phyloP scores from a whole-genome alignment of 768 basidiomycete genomes.

The Boletales sp. region DNA sequence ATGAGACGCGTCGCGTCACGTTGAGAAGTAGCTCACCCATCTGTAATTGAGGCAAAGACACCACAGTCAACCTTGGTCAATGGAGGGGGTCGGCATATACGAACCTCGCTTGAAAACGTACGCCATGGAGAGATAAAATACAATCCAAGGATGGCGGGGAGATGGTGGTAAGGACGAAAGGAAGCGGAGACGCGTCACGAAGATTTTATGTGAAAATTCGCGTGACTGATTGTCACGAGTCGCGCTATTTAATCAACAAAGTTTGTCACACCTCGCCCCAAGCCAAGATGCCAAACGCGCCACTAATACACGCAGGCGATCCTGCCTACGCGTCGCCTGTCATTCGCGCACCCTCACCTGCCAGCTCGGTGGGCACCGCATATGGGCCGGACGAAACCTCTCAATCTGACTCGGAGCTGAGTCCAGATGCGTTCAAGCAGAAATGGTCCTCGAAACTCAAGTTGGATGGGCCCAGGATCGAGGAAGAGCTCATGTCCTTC shows the following conservation, averaged over 20 bases:
- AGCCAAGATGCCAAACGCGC: slow-evolving; percentile 26
- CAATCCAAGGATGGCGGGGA: slow-evolving; percentile 5
- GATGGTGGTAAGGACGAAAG: slow-evolving; percentile 24
- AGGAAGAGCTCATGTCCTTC: slow-evolving; percentile 35
- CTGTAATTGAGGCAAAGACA: slow-evolving; percentile 26
- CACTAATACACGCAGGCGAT: slow-evolving; percentile 31
- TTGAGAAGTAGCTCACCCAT: slow-evolving; percentile 39
- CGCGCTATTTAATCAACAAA: slow-evolving; percentile 28
- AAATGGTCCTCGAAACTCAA: slow-evolving; percentile 34
- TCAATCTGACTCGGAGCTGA: slow-evolving; percentile 37
- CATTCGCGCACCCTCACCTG: slow-evolving; percentile 44
- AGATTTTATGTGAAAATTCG: slow-evolving; percentile 27
- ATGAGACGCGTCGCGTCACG: slow-evolving; percentile 24
- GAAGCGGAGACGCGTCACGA: slow-evolving; percentile 23
- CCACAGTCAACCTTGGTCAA: slow-evolving; percentile 6
- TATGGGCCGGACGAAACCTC: slow-evolving; percentile 45
- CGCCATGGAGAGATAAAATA: slow-evolving; percentile 33
- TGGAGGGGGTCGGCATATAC: slow-evolving; percentile 11
- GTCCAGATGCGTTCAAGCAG: slow-evolving; percentile 34
- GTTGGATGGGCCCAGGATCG: slow-evolving; percentile 33
- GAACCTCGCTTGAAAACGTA: slow-evolving; percentile 59
- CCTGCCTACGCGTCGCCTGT: slow-evolving; percentile 44
- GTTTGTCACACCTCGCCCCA: slow-evolving; percentile 28
- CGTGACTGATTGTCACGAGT: slow-evolving; percentile 28
- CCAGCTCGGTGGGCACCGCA: slow-evolving; percentile 45